Base-by-base conservation (phyloP, 2,329 filamentous ascomycete genomes). In the Geoglossum cookeanum region DNA sequence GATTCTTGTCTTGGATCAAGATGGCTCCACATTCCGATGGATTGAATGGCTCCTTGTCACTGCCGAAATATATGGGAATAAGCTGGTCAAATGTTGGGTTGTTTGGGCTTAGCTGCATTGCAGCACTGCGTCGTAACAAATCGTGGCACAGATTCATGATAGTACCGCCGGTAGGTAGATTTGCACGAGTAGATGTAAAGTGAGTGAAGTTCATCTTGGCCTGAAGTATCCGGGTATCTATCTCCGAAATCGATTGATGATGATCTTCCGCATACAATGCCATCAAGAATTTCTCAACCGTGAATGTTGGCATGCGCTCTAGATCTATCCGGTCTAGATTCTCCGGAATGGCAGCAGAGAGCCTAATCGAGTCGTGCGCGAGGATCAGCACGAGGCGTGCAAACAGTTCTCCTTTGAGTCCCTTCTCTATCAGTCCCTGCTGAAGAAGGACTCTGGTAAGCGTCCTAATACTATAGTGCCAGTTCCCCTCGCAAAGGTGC, bases 191-290 rank as follows among this genome's bases (percentile, higher is more conserved):
- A 3, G 29, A 9, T 6, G 32, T n/a, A 52, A 52, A 52, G 29
- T 52, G 48, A 52, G 48, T 33, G 6, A 52, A 52, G n/a, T 52
- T 52, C 48, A 52, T 52, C 48, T 33, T 32, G 27, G 48, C 48
- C 48, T 52, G 29, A 32, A 52, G 48, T 11, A 52, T 52, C 48
- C 17, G 48, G 27, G 13, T 4, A 32, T 13, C 27, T 52, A 52
- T 52, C 32, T 15, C 6, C 48, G 11, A n/a, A 15, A 52, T 52
- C 27, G 17, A 33, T 3, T 30, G 9, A 29, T 52, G 48, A 3
- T 52, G 48, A 32, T 52, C 32, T 33, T 32, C 9, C 8, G 48
- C 48, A 33, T 32, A 52, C 32, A 52, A 33, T 13, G 22, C 29
- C 48, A 9, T 13, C 48, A 52, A 52, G 32, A 52, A 52, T 15